Base-by-base conservation (phyloP, 176 grass and related monocot species). In the Ampelocalamus luodianensis region DNA sequence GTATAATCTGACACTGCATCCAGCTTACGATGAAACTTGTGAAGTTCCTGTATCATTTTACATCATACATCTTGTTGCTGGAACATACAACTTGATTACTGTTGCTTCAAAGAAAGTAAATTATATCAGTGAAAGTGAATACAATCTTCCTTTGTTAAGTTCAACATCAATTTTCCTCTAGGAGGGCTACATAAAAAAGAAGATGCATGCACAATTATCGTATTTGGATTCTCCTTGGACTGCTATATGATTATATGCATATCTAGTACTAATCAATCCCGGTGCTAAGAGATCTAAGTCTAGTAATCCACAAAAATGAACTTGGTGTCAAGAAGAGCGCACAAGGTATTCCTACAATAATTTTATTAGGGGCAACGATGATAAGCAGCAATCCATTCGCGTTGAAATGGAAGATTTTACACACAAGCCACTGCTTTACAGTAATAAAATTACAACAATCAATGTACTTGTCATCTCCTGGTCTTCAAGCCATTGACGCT, bases 371-470 rank as follows among this genome's bases (percentile, higher is more conserved):
- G 23, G 37, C 32, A 54, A 66, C 16, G 62, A 23, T 58, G 23
- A 68, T 77, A 58, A 65, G 12, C 18, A 62, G 43, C 80, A 84
- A 70, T 84, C 51, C 71, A 71, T 69, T 84, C 11, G 3, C 6
- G 6, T 79, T 87, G 80, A 75, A 74, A 90, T 79, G 68, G 76
- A 53, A 39, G 68, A 54, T 79, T 83, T 78, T 71, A 78, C 80
- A 83, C 34, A 78, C 5, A 77, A 51, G 5, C 34, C 50, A 16
- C 26, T 68, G 24, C 58, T 27, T 78, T 46, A 13, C 63, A 50
- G 26, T 59, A 74, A 83, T 24, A 73, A 74, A 87, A 61, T 83
- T 87, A 87, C 12, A 60, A 38, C 16, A 71, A 36, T 10, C 55
- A 82, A 12, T 43, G 78, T 82, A 66, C 71, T 79, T 80, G 50